Evolutionary conservation across 2,329 filamentous ascomycete genomes (phyloP).

Genomic region (Colletotrichum viniferum): DNA sequence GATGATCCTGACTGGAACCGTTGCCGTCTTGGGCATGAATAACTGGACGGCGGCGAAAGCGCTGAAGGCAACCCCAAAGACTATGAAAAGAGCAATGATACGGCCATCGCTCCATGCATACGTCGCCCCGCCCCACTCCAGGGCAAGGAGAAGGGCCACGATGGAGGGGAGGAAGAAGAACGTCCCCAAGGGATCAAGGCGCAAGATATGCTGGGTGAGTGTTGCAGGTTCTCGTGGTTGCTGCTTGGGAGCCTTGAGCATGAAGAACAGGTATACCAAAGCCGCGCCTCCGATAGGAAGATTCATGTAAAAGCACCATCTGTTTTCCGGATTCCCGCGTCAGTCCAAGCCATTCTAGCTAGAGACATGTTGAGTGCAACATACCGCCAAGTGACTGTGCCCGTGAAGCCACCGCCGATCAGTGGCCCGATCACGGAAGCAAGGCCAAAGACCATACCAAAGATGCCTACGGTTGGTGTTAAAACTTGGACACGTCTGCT

Average conservation of each 20-base stretch:
- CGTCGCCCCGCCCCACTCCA: conserved; percentile 65
- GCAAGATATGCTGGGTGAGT: conserved; percentile 48
- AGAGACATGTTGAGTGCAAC: neutral
- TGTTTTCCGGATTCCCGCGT: neutral
- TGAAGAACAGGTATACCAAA: conserved; percentile 51
- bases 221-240: conserved; percentile 32
- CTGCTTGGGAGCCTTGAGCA: conserved; percentile 46
- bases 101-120: conserved; percentile 58
- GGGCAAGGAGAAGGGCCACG: conserved; percentile 63
- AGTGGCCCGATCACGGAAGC: conserved; percentile 58
- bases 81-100: conserved; percentile 56
- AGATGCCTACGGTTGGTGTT: conserved; percentile 40
- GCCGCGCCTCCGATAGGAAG: conserved; percentile 59
- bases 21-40: conserved; percentile 58
- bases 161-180: conserved; percentile 64
- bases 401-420: conserved; percentile 58
- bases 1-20: conserved; percentile 59
- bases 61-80: conserved; percentile 50
- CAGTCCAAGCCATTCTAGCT: neutral
- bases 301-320: conserved; percentile 66
- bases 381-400: conserved; percentile 51
- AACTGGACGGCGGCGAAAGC: conserved; percentile 58
- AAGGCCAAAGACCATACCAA: conserved; percentile 60
- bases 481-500: neutral
- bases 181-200: conserved; percentile 64